Evolutionary conservation across 208 protist genomes (phyloP).

Genomic region (Phytomonas sp.): DNA sequence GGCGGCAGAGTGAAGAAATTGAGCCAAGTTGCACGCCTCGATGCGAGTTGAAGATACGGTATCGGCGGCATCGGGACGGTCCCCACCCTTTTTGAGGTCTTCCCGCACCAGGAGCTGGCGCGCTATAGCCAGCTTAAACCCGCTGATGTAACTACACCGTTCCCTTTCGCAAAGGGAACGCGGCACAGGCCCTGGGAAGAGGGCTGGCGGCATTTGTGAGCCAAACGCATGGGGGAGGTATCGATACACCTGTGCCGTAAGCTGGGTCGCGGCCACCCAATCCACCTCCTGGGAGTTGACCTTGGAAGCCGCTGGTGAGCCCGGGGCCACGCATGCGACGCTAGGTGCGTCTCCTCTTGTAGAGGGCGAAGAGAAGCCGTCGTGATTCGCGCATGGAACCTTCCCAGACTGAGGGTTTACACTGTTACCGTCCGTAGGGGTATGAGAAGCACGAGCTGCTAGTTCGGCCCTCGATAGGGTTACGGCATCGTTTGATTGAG

Average conservation of each 20-base stretch:
- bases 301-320: background rate
- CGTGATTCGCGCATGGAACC: background rate
- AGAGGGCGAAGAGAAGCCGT: background rate
- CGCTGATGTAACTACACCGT: conserved; percentile 24
- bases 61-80: background rate
- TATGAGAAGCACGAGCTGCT: background rate
- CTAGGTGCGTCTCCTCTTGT: background rate
- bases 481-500: background rate
- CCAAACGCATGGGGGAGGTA: conserved; percentile 67
- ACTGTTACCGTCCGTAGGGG: background rate
- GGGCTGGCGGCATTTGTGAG: conserved; percentile 77
- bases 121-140: conserved; percentile 27
- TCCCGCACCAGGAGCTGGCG: background rate
- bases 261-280: conserved; percentile 44
- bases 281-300: conserved; percentile 15
- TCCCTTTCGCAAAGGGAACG: conserved; percentile 10
- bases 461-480: background rate
- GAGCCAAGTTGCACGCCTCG: background rate
- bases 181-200: conserved; percentile 29
- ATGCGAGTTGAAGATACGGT: background rate
- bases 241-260: conserved; percentile 78
- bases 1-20: background rate
- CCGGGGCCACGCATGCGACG: conserved; percentile 9
- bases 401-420: background rate
- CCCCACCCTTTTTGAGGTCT: background rate